Conservation (phyloP, 768 basidiomycete genomes). For the Macrolepiota dolichaula region DNA sequence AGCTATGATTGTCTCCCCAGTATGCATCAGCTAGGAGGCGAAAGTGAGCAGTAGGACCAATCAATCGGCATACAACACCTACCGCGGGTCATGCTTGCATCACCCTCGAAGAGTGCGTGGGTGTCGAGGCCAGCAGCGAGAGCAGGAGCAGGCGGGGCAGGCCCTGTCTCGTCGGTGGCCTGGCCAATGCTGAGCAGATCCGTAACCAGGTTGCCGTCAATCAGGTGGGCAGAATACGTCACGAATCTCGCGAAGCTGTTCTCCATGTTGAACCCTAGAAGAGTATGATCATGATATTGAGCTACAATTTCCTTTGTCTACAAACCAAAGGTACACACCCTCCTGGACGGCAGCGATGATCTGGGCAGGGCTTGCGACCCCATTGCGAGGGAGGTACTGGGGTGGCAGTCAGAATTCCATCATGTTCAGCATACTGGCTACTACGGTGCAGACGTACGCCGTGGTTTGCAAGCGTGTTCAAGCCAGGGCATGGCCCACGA, state of each 20-base stretch:
- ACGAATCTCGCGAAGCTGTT: constrained; percentile 13
- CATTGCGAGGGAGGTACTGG: constrained; percentile 14
- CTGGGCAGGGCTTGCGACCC: constrained; percentile 14
- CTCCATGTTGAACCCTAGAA: constrained; percentile 18
- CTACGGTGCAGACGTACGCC: constrained; percentile 9
- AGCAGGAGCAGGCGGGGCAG: constrained; percentile 15
- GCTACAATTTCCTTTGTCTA: too few species aligned
- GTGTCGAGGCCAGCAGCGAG: constrained; percentile 16
- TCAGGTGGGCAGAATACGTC: constrained; percentile 16
- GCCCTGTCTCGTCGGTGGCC: constrained; percentile 13
- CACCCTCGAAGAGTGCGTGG: constrained; percentile 19
- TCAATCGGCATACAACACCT: too few species aligned
- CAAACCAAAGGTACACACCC: not conserved
- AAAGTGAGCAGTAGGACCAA: too few species aligned
- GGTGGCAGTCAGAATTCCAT: too few species aligned
- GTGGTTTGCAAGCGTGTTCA: constrained; percentile 18
- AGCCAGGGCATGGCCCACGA: constrained; percentile 19
- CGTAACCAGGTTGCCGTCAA: constrained; percentile 16
- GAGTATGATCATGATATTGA: not conserved
- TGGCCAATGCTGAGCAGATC: constrained; percentile 16
- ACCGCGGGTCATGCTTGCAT: constrained; percentile 14
- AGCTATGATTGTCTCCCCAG: constrained; percentile 20
- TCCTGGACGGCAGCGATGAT: constrained; percentile 12
- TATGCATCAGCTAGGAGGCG: constrained; percentile 8
- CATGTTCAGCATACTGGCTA: too few species aligned